Evolutionary conservation across 2,329 filamentous ascomycete genomes (phyloP).

Genomic region (Plectosphaerella cucumerina): DNA sequence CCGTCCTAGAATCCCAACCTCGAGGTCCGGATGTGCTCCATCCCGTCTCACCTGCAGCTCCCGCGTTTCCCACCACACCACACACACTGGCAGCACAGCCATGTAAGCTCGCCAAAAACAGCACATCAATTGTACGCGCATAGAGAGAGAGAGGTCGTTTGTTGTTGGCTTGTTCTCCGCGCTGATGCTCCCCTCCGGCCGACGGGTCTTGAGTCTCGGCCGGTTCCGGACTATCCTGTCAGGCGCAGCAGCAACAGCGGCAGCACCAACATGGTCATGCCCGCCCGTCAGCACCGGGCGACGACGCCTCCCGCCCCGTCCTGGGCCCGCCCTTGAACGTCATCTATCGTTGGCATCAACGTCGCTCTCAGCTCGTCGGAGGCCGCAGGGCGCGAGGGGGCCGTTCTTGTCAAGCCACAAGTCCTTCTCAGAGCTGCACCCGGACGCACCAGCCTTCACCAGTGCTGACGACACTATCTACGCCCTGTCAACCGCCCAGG

Average conservation of each 20-base stretch:
- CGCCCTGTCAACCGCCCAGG: conserved; percentile 81
- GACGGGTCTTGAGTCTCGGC: conserved; percentile 1
- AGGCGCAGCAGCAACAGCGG: not conserved
- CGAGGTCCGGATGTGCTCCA: not conserved
- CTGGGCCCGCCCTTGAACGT: not conserved
- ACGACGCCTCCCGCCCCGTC: not conserved
- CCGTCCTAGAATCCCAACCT: no score
- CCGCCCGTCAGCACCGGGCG: not conserved
- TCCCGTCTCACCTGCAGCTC: not conserved
- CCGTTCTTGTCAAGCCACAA: no score
- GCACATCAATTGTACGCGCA: not conserved
- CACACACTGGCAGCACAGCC: not conserved
- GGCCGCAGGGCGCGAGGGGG: no score
- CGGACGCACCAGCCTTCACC: conserved; percentile 1
- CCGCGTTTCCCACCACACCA: no score
- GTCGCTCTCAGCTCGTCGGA: no score
- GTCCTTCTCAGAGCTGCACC: not conserved
- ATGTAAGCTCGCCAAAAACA: not conserved
- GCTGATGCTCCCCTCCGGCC: conserved; percentile 1
- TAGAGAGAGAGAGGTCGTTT: not conserved
- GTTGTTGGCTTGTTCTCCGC: not conserved
- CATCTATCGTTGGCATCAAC: not conserved
- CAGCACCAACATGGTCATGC: not conserved
- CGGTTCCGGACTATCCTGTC: not conserved
- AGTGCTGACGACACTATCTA: conserved; percentile 68